Base-by-base conservation (phyloP, 2,329 filamentous ascomycete species). In the Fulvia fulva region DNA sequence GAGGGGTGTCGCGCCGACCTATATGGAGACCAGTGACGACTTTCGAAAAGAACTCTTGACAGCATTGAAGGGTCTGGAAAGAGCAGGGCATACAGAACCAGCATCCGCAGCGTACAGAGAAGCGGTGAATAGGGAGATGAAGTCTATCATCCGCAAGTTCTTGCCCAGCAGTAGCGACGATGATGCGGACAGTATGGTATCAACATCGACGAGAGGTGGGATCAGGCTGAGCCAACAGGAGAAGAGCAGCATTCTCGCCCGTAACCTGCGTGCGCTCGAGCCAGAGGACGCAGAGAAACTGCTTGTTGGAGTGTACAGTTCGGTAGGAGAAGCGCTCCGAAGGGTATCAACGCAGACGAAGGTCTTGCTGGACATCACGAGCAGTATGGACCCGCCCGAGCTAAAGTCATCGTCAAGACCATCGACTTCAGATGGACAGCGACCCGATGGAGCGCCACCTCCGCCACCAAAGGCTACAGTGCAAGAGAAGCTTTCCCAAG, bases 161-260 rank as follows among this genome's bases (percentile, higher is more conserved):
- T 80, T 99, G 41, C 94, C 94, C 0, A 96, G 91, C 69, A 96
- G 93, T 11, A 94, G 86, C 66, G 94, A 99, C 60, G 93, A 97
- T 65, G 94, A 99, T 70, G 90, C 88, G 61, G 90, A 94, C 71
- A 96, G 91, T 0, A 88, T 93, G 77, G 87, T 93, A 75, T 74
- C 72, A 92, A 92, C 87, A 0, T 95, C 92, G 2, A 97, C 93
- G 0, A 78, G 85, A 61, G 84, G 85, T 44, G 87, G 87, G 26
- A 83, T 83, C 58, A 83, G 86, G 62, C 77, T 87, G 44, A 89
- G 85, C 19, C 89, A 91, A 66, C 90, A 96, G 68, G 92, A 97
- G 65, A 97, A 94, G 70, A 96, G 92, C 0, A 86, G 89, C 0
- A 89, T 91, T 46, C 79, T 97, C 28, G 92, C 94, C 5, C 85